Percentiles rank a stretch among this genome's conserved stretches.
phyloP scores from a whole-genome alignment of 805 yeast genomes.

The Pichia kluyveri region DNA sequence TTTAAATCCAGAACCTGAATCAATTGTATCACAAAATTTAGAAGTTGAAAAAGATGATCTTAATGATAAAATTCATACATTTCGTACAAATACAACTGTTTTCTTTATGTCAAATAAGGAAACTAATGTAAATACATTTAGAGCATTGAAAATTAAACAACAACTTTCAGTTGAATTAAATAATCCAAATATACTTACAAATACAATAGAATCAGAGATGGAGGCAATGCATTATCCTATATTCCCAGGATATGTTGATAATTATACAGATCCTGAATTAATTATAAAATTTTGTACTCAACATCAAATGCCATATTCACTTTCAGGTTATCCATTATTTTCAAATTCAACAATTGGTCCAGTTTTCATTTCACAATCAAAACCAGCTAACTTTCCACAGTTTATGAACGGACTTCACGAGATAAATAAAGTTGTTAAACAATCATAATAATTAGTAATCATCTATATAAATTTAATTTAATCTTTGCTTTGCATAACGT shows the following conservation, averaged over 20 bases:
- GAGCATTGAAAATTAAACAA: not conserved
- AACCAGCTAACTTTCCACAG: conserved; percentile 2
- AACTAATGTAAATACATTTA: not conserved
- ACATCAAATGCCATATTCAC: conserved; percentile 4
- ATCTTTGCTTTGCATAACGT: not conserved
- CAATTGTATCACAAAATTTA: not conserved
- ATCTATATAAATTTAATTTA: no score
- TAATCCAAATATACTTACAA: not conserved
- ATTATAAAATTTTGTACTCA: conserved; percentile 6
- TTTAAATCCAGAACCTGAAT: conserved; percentile 1
- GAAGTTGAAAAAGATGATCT: not conserved
- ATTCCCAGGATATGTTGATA: not conserved
- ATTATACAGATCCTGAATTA: conserved; percentile 6
- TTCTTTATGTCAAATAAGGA: conserved; percentile 11
- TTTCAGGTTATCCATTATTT: conserved; percentile 8
- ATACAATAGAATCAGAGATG: not conserved
- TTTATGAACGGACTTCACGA: not conserved
- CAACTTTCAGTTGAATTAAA: not conserved
- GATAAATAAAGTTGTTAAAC: not conserved
- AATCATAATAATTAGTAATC: not conserved
- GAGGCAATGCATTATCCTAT: conserved; percentile 3
- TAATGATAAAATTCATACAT: not conserved
- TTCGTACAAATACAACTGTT: conserved; percentile 9
- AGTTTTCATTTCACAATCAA: conserved; percentile 1
- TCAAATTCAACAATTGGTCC: not conserved